A percentile compares a stretch with the other conserved stretches of the same genome.
These are phyloP conservation scores for Epichloe sylvatica DNA, from an alignment of 2,329 filamentous ascomycete species.

Conservation along the genomic window DNA sequence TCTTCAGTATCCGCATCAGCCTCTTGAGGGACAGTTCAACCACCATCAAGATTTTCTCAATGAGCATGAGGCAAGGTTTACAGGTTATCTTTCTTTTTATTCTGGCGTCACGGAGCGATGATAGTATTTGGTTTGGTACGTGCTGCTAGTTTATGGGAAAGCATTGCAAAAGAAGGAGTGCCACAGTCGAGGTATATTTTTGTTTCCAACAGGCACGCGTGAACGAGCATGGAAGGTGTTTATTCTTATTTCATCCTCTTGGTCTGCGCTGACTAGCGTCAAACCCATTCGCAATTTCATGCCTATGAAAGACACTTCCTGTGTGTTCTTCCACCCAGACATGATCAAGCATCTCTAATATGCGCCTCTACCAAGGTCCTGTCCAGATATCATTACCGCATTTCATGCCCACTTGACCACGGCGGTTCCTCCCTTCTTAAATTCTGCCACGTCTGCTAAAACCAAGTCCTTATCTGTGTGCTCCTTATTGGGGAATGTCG, in stretches of 20 bases:
- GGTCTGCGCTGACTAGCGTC: background rate
- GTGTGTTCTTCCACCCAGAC: background rate
- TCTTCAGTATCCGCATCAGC: conserved; percentile 10
- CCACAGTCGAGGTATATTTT: background rate
- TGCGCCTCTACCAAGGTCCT: background rate
- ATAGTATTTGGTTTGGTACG: conserved; percentile 3
- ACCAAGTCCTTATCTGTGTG: conserved; percentile 51
- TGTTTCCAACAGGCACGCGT: background rate
- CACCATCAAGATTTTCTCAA: background rate
- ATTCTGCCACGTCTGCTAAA: conserved; percentile 47
- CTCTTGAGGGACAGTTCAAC: background rate
- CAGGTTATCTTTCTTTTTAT: background rate
- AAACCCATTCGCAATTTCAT: background rate
- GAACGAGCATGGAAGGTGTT: background rate
- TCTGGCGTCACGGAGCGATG: conserved; percentile 3
- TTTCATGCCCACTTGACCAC: conserved; percentile 44
- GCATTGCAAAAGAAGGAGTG: background rate
- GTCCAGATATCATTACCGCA: background rate
- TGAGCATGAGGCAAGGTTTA: background rate
- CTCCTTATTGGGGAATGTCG: conserved; percentile 73
- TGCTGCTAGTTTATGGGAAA: background rate
- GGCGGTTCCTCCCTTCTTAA: conserved; percentile 51
- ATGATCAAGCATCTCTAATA: background rate
- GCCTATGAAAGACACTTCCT: background rate
- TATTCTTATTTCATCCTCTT: background rate